phyloP scores from a whole-genome alignment of 768 basidiomycete genomes.

The Russula vinacea region DNA sequence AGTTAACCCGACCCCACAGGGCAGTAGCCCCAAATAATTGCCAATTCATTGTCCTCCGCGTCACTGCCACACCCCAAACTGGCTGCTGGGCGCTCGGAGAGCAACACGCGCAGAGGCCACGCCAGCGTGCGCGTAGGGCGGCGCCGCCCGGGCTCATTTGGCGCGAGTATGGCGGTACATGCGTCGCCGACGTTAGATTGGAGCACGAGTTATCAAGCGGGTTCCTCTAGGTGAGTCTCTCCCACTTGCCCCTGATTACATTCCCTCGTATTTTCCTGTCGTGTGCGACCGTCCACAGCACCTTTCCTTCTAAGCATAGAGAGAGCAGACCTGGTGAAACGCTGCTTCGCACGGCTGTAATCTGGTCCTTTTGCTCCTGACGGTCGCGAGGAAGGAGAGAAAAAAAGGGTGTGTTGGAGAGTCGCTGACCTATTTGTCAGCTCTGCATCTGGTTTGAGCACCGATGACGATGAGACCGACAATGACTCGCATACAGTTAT shows the following conservation, averaged over 20 bases:
- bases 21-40: background rate
- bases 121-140: slow-evolving; percentile 39
- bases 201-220: slow-evolving; percentile 86
- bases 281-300: background rate
- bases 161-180: slow-evolving; percentile 29
- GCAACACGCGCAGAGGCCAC: slow-evolving; percentile 41
- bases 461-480: slow-evolving; percentile 59
- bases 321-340: background rate
- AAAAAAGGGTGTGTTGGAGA: background rate
- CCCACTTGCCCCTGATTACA: background rate
- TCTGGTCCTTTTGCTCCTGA: background rate
- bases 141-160: slow-evolving; percentile 34
- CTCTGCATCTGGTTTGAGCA: slow-evolving; percentile 50
- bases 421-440: slow-evolving; percentile 32
- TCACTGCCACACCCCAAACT: slow-evolving; percentile 63
- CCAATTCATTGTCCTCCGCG: slow-evolving; percentile 70
- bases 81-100: slow-evolving; percentile 50
- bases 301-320: background rate
- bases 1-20: background rate
- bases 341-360: background rate
- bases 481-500: slow-evolving; percentile 38
- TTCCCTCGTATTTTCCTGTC: background rate
- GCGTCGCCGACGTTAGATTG: slow-evolving; percentile 50
- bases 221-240: slow-evolving; percentile 65
- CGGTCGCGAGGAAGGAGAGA: background rate